Percentiles rank a stretch among this genome's conserved stretches.
Conservation (phyloP, 805 yeast species). For the Clavispora asparagi region DNA sequence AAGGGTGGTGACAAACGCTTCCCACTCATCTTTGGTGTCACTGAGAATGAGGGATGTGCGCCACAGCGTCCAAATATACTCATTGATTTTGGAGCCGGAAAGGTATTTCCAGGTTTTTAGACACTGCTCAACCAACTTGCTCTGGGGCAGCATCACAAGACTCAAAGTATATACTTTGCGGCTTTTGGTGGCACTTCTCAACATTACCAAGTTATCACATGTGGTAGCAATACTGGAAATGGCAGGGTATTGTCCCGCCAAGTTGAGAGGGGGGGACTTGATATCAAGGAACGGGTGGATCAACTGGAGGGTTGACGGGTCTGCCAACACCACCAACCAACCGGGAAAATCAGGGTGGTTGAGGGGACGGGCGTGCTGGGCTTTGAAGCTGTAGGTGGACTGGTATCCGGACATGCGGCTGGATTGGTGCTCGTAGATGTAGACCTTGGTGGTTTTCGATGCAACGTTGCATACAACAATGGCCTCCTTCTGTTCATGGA, state of each 20-base stretch:
- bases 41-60: conserved; percentile 45
- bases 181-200: conserved; percentile 14
- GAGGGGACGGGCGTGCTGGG: conserved; percentile 30
- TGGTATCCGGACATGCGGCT: conserved; percentile 25
- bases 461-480: conserved; percentile 47
- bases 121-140: conserved; percentile 38
- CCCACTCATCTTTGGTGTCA: conserved; percentile 50
- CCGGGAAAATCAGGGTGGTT: conserved; percentile 35
- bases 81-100: conserved; percentile 53
- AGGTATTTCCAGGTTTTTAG: conserved; percentile 48
- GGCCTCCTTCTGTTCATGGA: conserved; percentile 54
- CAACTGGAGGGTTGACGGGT: conserved; percentile 31
- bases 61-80: conserved; percentile 61
- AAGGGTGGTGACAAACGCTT: conserved; percentile 48
- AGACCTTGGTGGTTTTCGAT: conserved; percentile 41
- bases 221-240: conserved; percentile 24
- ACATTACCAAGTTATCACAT: conserved; percentile 23
- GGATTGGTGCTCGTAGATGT: conserved; percentile 41
- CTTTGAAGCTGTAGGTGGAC: conserved; percentile 5
- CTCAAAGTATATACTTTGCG: conserved; percentile 22
- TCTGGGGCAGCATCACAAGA: conserved; percentile 42
- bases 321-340: conserved; percentile 38
- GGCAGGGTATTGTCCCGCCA: conserved; percentile 15
- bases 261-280: conserved; percentile 25
- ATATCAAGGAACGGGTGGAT: conserved; percentile 57